Evolutionary conservation across 805 yeast species (phyloP), one percentile per base, ranked within the genome.

Genomic region (Candida maris): DNA sequence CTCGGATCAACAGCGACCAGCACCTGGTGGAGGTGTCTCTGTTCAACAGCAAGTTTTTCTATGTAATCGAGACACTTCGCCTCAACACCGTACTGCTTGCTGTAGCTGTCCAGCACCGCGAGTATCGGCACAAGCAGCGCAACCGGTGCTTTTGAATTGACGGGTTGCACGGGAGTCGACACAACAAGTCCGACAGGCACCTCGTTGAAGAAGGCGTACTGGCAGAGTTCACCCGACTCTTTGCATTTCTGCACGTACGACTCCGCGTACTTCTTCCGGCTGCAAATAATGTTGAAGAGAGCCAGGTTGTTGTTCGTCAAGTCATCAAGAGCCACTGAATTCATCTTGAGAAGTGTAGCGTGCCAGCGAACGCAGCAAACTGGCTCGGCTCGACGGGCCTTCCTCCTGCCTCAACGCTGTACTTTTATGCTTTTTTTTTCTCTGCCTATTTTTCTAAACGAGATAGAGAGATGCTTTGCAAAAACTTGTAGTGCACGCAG

Each of bases 101-200:
- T 30, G 59, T 86, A 87, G 2, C 79, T 70, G 30, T 73, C 66
- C 41, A 86, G 61, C 5, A 87, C 91, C 2, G 36, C 35, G 8
- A 59, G 30, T 16, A 44, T 31, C 7, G 49, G 44, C 15, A 61
- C 42, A 3, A 48, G 16, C 13, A 59, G 38, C 3, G 61, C 64
- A 13, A 50, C 37, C 1, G 63, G 63, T 1, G 58, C 38, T 20
- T 54, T 65, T 4, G 67, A 66, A 30, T 68, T 65, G 10, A 63
- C 49, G 15, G 75, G 65, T 38, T 70, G 68, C 35, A 71, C 61
- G 6, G 68, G 59, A 46, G 66, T 69, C 37, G 83, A 81, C 42
- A 79, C 78, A 32, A 87, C 63, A 4, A 79, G 81, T 12, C 93
- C 96, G 4, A 87, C 91, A 6, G 95, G 87, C 5, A 84, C 73